Evolutionary conservation across 176 grass and related monocot genomes (phyloP), one percentile per base, ranked within the genome.

Genomic region (Oryza punctata): DNA sequence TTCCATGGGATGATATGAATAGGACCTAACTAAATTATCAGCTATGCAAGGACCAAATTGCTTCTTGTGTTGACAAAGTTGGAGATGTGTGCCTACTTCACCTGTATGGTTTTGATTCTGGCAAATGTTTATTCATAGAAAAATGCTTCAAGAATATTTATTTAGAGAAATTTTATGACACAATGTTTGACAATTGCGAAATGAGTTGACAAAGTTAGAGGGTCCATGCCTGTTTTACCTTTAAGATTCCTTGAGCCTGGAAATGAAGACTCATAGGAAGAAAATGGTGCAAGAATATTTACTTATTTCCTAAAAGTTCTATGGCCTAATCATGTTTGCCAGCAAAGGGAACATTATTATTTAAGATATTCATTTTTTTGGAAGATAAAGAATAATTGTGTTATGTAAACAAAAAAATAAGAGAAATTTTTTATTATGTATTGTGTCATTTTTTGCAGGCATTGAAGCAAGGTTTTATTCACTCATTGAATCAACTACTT

Each of bases 401-500:
- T 67, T 19, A 12, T 21, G n/a, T n/a, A n/a, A n/a, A n/a, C n/a
- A n/a, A n/a, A n/a, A n/a, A n/a, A n/a, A n/a, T n/a, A n/a, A n/a
- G n/a, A n/a, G n/a, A n/a, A 32, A 80, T 19, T 35, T 2, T 54
- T 67, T 46, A 49, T 50, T 84, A 57, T 77, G 77, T 87, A 54
- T 19, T 75, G 10, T 45, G 30, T 83, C 64, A 76, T 4, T 82
- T 67, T 78, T 86, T 78, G 30, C 84, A 98, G 93, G 87, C 81
- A 45, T 69, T 37, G 79, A 93, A 79, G 75, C 78, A 46, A 79
- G n/a, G 23, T 50, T 95, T 77, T 87, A 85, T 82, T 91, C 77
- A 83, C 77, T 91, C 23, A 35, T 91, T 86, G 85, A 92, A 66
- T 76, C 33, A 67, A 85, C 82, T 67, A 30, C 69, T 90, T 80